Conservation (phyloP, 805 yeast genomes). For the Clavispora phyllophila region DNA sequence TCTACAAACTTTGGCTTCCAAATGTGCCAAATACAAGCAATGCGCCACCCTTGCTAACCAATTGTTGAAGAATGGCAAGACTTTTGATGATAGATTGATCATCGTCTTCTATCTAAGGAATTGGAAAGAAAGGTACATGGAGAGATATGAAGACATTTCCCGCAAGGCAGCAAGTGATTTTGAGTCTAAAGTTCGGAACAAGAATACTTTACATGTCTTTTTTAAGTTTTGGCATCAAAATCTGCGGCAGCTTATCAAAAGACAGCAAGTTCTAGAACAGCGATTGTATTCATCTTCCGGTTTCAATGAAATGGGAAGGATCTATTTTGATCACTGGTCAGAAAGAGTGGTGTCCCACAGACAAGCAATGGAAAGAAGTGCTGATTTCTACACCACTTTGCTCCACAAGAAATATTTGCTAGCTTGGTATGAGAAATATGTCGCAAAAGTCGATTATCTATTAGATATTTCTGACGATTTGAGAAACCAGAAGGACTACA, state of each 20-base stretch:
- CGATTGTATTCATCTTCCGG: conserved; percentile 5
- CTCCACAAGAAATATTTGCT: conserved; percentile 23
- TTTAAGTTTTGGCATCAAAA: conserved; percentile 7
- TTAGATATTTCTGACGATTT: conserved; percentile 27
- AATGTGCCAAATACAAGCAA: background rate
- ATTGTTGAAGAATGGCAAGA: background rate
- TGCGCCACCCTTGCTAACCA: background rate
- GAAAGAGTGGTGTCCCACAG: background rate
- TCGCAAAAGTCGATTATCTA: conserved; percentile 19
- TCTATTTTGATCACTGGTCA: conserved; percentile 9
- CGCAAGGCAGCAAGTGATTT: conserved; percentile 16
- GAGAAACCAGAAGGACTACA: conserved; percentile 24
- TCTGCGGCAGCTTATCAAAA: background rate
- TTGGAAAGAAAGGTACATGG: conserved; percentile 23
- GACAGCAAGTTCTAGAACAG: conserved; percentile 2
- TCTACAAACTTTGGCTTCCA: background rate
- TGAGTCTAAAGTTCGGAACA: conserved; percentile 7
- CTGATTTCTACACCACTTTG: conserved; percentile 4
- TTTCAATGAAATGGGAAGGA: conserved; percentile 6
- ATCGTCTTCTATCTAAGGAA: background rate
- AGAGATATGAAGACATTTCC: conserved; percentile 18
- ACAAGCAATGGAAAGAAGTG: conserved; percentile 1
- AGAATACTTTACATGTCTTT: background rate
- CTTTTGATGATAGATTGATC: conserved; percentile 3
- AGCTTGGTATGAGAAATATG: conserved; percentile 31